These are phyloP conservation scores for Periconia sp. DNA, from an alignment of 2,329 filamentous ascomycete genomes.

Conservation along the genomic window DNA sequence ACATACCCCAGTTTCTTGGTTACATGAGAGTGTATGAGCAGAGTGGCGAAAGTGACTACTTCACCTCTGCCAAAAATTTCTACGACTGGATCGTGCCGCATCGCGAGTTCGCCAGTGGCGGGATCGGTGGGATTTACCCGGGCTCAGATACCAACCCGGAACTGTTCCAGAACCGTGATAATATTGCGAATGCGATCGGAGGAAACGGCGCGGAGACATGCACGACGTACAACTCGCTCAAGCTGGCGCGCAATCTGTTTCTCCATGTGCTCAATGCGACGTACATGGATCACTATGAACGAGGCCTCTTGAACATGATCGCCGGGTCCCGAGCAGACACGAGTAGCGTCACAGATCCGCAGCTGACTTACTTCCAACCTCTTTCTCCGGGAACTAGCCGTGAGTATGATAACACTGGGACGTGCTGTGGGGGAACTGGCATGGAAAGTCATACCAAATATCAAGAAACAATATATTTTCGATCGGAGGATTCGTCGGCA, in stretches of 20 bases:
- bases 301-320: slow-evolving; percentile 18
- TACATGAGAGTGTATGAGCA: slow-evolving; percentile 17
- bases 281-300: slow-evolving; percentile 18
- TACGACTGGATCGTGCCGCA: slow-evolving; percentile 15
- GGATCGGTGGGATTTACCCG: slow-evolving; percentile 13
- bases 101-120: slow-evolving; percentile 13
- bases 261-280: slow-evolving; percentile 15
- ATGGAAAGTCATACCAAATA: slow-evolving; percentile 19
- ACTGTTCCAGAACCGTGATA: slow-evolving; percentile 73
- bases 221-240: slow-evolving; percentile 18
- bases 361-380: slow-evolving; percentile 16
- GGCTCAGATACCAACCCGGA: slow-evolving; percentile 66
- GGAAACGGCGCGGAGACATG: slow-evolving; percentile 15
- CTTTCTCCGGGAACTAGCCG: slow-evolving; percentile 10
- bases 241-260: slow-evolving; percentile 13
- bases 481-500: slow-evolving; percentile 10
- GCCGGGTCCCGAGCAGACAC: slow-evolving; percentile 12
- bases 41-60: slow-evolving; percentile 12
- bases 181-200: slow-evolving; percentile 84
- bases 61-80: slow-evolving; percentile 14
- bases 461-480: slow-evolving; percentile 15
- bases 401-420: slow-evolving; percentile 15
- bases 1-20: slow-evolving; percentile 15
- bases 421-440: slow-evolving; percentile 15
- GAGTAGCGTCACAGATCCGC: slow-evolving; percentile 7